A percentile compares a stretch with the other conserved stretches of the same genome.
Conservation (phyloP, 2,329 filamentous ascomycete genomes). For the Fusarium sp. region DNA sequence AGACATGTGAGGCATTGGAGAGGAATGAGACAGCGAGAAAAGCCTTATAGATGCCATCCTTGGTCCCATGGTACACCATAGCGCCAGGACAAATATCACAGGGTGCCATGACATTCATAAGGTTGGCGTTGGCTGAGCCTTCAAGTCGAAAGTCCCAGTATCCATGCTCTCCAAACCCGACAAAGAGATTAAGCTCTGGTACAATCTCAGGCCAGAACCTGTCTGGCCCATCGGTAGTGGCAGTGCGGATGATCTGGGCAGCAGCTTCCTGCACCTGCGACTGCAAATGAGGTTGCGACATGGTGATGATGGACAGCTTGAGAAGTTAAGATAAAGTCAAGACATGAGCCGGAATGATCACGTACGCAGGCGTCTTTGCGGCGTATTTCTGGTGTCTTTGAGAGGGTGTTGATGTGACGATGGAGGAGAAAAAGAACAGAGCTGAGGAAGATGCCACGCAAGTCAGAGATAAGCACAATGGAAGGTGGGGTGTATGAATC, state of each 20-base stretch:
- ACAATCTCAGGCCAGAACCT: neutral
- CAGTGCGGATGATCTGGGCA: rapidly evolving
- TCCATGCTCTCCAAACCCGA: rapidly evolving
- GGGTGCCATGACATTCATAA: neutral
- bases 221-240: neutral
- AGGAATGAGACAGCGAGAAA: rapidly evolving
- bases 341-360: rapidly evolving
- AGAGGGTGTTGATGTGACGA: neutral
- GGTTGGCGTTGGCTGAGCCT: rapidly evolving
- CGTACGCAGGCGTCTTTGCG: neutral
- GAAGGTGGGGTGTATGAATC: neutral
- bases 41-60: rapidly evolving
- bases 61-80: neutral
- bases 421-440: neutral
- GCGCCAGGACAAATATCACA: neutral
- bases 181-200: neutral
- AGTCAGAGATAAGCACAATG: neutral
- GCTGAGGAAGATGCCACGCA: neutral
- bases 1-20: neutral
- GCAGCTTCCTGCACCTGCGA: neutral
- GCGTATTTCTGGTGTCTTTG: rapidly evolving
- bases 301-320: neutral
- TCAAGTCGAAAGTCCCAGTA: neutral
- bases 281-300: neutral
- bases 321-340: neutral